Conservation (phyloP, 352 stramenopile species). For the Pilasporangium apinafurcum region DNA sequence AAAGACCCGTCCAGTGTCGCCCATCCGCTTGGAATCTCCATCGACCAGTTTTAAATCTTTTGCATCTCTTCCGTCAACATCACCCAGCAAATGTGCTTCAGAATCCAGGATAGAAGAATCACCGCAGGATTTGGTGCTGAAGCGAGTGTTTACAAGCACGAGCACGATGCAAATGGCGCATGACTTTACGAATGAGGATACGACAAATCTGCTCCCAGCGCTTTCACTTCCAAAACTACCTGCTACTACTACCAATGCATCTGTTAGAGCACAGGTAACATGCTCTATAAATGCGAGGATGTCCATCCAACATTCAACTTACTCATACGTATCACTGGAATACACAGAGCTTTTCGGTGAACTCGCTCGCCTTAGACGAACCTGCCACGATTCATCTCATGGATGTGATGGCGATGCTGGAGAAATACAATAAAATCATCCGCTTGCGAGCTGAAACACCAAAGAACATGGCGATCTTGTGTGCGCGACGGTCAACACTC, state of each 20-base stretch:
- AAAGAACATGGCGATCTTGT: conserved; percentile 50
- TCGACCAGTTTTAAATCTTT: conserved; percentile 9
- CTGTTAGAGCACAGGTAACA: background rate
- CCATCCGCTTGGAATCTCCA: conserved; percentile 5
- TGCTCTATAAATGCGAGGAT: too few species aligned
- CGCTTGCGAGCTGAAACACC: conserved; percentile 32
- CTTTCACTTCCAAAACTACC: background rate
- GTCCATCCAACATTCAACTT: too few species aligned
- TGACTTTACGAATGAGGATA: conserved; percentile 17
- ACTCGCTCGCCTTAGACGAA: conserved; percentile 17
- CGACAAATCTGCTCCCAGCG: conserved; percentile 11
- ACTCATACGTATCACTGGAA: too few species aligned
- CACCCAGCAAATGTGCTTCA: background rate
- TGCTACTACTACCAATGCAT: conserved; percentile 2
- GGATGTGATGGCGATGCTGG: conserved; percentile 34
- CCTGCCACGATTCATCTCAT: conserved; percentile 12
- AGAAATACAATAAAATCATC: conserved; percentile 67
- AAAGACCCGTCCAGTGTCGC: background rate
- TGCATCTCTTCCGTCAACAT: conserved; percentile 1
- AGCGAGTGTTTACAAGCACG: conserved; percentile 23
- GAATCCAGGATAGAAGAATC: too few species aligned
- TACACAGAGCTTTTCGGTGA: conserved; percentile 5
- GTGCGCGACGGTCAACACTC: conserved; percentile 53
- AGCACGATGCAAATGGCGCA: conserved; percentile 18
- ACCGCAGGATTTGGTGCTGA: conserved; percentile 25